phyloP scores from a whole-genome alignment of 148 eudicot genomes.

The Pharnaceum exiguum region DNA sequence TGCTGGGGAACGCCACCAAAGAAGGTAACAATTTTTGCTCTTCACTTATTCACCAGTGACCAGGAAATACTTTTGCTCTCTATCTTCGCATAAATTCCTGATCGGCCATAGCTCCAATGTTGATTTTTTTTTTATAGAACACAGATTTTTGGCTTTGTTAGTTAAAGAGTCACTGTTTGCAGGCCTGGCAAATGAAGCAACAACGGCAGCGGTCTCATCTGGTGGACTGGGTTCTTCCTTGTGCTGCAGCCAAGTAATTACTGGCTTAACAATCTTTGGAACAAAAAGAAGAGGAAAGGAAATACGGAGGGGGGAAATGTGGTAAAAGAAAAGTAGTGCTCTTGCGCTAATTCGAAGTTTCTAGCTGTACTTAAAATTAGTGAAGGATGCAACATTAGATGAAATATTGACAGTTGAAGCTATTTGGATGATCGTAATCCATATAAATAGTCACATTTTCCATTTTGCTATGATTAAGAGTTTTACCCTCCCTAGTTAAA shows the following conservation, averaged over 20 bases:
- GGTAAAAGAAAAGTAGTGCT: no score
- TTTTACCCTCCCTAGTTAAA: constrained; percentile 1
- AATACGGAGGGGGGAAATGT: no score
- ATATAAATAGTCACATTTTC: constrained; percentile 5
- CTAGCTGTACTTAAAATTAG: background rate
- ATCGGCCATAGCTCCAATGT: no score
- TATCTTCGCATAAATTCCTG: no score
- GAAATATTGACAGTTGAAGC: background rate
- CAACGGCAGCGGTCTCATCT: constrained; percentile 39
- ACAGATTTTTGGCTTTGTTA: background rate
- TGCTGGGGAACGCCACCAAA: constrained; percentile 70
- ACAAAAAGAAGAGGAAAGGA: no score
- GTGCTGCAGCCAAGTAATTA: constrained; percentile 42
- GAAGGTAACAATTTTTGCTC: constrained; percentile 33
- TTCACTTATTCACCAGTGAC: no score
- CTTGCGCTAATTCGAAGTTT: background rate
- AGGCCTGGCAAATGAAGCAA: constrained; percentile 59
- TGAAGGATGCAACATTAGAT: no score
- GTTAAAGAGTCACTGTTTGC: constrained; percentile 12
- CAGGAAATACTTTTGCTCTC: no score
- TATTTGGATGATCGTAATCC: background rate
- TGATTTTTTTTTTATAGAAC: no score
- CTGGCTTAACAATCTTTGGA: background rate
- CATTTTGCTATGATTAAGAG: constrained; percentile 5
- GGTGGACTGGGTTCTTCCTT: constrained; percentile 51